These are phyloP conservation scores for Bacidia rubella DNA, from an alignment of 495 filamentous ascomycete genomes.

Conservation along the genomic window DNA sequence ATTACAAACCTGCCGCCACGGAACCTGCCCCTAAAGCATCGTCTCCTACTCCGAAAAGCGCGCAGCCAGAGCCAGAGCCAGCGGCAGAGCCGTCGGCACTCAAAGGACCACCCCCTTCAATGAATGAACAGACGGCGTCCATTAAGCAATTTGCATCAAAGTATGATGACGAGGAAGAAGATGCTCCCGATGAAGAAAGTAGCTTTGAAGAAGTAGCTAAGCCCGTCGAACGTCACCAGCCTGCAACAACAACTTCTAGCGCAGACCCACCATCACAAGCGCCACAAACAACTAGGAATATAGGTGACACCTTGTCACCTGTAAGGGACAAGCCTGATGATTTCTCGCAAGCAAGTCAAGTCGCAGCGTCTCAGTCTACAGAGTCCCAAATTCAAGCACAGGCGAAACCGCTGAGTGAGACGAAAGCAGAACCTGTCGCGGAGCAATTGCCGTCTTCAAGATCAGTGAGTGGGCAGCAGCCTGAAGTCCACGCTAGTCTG, in stretches of 20 bases:
- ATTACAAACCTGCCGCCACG: conserved; percentile 46
- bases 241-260: background rate
- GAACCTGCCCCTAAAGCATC: conserved; percentile 34
- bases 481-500: conserved; percentile 19
- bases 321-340: conserved; percentile 12
- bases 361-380: conserved; percentile 9
- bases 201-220: conserved; percentile 77
- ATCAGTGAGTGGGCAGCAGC: background rate
- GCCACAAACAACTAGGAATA: conserved; percentile 4
- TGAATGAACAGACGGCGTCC: conserved; percentile 72
- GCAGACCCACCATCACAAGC: conserved; percentile 10
- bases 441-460: conserved; percentile 2
- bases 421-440: conserved; percentile 2
- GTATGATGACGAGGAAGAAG: conserved; percentile 58
- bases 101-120: conserved; percentile 46
- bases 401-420: conserved; percentile 4
- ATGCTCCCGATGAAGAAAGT: conserved; percentile 39
- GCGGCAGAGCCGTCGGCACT: conserved; percentile 28
- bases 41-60: conserved; percentile 39
- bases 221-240: conserved; percentile 34
- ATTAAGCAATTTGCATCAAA: conserved; percentile 74
- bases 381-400: conserved; percentile 7
- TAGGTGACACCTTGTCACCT: conserved; percentile 10
- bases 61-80: conserved; percentile 36
- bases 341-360: conserved; percentile 10